A percentile compares a stretch with the other conserved stretches of the same genome.
Conservation (phyloP, 345 rosid species). For the Sapria himalayana region DNA sequence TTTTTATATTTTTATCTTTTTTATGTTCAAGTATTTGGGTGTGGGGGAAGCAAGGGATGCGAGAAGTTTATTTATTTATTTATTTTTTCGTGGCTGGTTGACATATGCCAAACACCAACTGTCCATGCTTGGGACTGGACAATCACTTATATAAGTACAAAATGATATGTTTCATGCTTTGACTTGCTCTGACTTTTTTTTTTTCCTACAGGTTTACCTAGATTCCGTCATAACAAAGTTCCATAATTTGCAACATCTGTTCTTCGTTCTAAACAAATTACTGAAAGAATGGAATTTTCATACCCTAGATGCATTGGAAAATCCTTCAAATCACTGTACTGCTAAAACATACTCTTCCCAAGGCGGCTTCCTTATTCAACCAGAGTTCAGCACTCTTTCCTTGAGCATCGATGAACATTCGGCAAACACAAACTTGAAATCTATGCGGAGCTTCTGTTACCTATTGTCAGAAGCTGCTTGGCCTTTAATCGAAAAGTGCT, state of each 20-base stretch:
- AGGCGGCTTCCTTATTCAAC: conserved; percentile 76
- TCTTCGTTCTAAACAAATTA: conserved; percentile 59
- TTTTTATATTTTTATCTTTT: no score
- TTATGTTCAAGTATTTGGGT: no score
- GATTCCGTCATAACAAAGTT: conserved; percentile 42
- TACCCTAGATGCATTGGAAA: conserved; percentile 15
- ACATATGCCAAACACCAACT: no score
- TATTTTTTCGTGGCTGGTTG: no score
- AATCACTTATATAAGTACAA: no score
- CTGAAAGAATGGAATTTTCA: conserved; percentile 36
- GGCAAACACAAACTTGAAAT: conserved; percentile 16
- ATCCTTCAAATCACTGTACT: conserved; percentile 13
- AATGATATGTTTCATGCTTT: not conserved
- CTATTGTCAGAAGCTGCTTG: conserved; percentile 41
- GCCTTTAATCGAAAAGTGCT: conserved; percentile 45
- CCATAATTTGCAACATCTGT: conserved; percentile 61
- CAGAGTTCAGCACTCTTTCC: conserved; percentile 23
- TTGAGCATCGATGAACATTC: conserved; percentile 12
- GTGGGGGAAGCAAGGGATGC: no score
- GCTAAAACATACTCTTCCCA: conserved; percentile 25
- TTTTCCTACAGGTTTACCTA: conserved; percentile 34
- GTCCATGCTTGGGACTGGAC: no score
- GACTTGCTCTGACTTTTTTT: conserved; percentile 7
- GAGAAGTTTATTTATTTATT: no score
- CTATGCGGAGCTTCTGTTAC: conserved; percentile 26